Evolutionary conservation across 495 filamentous ascomycete species (phyloP), one percentile per base, ranked within the genome.

Genomic region (Jackrogersella minutella): DNA sequence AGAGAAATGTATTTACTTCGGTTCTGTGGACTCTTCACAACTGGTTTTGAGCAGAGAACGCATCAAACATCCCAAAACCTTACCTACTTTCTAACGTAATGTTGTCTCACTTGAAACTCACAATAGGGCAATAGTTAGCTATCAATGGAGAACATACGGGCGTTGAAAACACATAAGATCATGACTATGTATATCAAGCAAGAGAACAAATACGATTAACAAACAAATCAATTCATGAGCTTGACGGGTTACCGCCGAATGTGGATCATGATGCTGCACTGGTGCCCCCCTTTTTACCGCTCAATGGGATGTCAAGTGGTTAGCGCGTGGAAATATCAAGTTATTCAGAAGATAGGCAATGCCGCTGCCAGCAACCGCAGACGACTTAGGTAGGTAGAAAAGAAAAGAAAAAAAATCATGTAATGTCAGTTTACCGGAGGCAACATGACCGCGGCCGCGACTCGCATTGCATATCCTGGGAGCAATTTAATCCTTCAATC

Each of bases 401-500:
- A 34, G 31, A n/a, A n/a, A n/a, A n/a, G n/a, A n/a, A n/a, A n/a
- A n/a, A n/a, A n/a, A n/a, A n/a, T n/a, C 52, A 44, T n/a, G 36
- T 9, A 53, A 19, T 34, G 50, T 28, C 41, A n/a, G n/a, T 50
- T 30, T 24, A 55, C 59, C 41, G 50, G 14, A 59, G 47, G 1
- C 19, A 28, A 49, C 14, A n/a, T 36, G 55, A 56, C 21, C 34
- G 11, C 50, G 43, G 51, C 52, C 43, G 17, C 19, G 40, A 63
- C 24, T 36, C 36, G 59, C 41, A 37, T 58, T 49, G 59, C 54
- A 63, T 49, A 53, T 40, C 26, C 55, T 44, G 64, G 63, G 63
- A 54, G 55, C 52, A 61, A 57, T 39, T 58, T 40, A 54, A 69
- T 69, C 61, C 66, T 62, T 69, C 61, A 33, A 64, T 53, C 60